phyloP scores from a whole-genome alignment of 495 filamentous ascomycete species.

The Aspergillus bertholletiae region DNA sequence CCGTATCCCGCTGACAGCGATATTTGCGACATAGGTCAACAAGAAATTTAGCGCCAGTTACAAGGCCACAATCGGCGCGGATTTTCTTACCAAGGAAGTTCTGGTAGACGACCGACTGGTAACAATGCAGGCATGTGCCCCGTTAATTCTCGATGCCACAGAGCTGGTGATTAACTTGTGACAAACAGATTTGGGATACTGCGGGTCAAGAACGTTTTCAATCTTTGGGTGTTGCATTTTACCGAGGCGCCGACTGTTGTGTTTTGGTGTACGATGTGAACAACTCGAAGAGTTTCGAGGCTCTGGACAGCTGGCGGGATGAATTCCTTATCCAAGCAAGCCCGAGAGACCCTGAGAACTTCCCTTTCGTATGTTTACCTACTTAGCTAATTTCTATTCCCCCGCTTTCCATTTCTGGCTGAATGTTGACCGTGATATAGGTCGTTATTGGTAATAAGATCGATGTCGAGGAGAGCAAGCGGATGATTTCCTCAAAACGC shows the following conservation, averaged over 20 bases:
- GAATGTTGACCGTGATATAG: conserved; percentile 31
- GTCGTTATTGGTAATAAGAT: conserved; percentile 98
- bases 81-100: conserved; percentile 98
- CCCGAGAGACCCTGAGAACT: conserved; percentile 93
- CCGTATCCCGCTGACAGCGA: conserved; percentile 13
- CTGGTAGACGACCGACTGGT: conserved; percentile 94
- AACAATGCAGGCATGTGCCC: conserved; percentile 84
- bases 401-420: not conserved
- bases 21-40: conserved; percentile 71
- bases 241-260: conserved; percentile 97
- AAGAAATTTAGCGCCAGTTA: conserved; percentile 99
- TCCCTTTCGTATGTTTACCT: conserved; percentile 79
- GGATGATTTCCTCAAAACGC: conserved; percentile 91
- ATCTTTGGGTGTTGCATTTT: conserved; percentile 96
- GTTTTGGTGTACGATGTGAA: conserved; percentile 98
- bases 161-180: conserved; percentile 16
- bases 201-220: conserved; percentile 98
- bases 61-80: conserved; percentile 98
- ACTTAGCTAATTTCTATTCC: not conserved
- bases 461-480: conserved; percentile 96
- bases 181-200: conserved; percentile 87
- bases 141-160: not conserved
- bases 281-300: conserved; percentile 98
- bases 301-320: conserved; percentile 96
- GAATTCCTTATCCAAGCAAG: conserved; percentile 98